A percentile compares a stretch with the other conserved stretches of the same genome.
Conservation (phyloP, 139 green algal genomes). For the Trebouxia sp. region DNA sequence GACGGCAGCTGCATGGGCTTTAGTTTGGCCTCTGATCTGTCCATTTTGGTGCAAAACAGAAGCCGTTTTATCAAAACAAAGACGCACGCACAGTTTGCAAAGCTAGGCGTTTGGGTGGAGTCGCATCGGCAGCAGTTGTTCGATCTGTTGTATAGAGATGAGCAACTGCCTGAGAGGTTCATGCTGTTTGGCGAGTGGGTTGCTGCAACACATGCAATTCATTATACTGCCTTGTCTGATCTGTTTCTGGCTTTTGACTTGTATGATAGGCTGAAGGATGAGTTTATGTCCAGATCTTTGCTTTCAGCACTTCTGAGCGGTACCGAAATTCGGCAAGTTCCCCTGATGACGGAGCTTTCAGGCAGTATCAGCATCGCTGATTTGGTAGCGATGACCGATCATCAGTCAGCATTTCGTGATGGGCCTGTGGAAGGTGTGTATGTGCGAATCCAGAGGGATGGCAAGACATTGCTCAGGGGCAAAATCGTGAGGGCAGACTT, state of each 20-base stretch:
- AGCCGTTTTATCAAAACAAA: conserved; percentile 18
- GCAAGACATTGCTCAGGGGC: neutral
- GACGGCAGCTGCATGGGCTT: conserved; percentile 21
- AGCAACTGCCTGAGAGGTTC: conserved; percentile 23
- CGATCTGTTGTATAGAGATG: conserved; percentile 8
- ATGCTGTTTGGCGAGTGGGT: conserved; percentile 29
- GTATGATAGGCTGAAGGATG: conserved; percentile 21
- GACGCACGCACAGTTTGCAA: conserved; percentile 22
- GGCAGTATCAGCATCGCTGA: conserved; percentile 4
- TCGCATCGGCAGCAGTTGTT: neutral
- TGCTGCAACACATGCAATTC: conserved; percentile 27
- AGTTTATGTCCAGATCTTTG: conserved; percentile 14
- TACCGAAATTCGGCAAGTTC: conserved; percentile 18
- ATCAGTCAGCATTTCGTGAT: conserved; percentile 8
- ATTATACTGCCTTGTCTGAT: conserved; percentile 21
- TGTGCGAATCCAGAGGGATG: conserved; percentile 8
- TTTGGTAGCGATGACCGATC: neutral
- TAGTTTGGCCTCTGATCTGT: neutral
- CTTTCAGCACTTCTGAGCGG: conserved; percentile 3
- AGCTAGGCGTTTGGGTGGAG: conserved; percentile 5
- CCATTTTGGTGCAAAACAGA: conserved; percentile 15
- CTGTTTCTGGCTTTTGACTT: conserved; percentile 25
- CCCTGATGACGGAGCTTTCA: neutral
- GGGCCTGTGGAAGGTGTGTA: conserved; percentile 22
- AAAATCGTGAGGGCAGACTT: conserved; percentile 25